A percentile compares a stretch with the other conserved stretches of the same genome.
phyloP scores from a whole-genome alignment of 345 rosid genomes.

The Eucalyptus polyanthemos region DNA sequence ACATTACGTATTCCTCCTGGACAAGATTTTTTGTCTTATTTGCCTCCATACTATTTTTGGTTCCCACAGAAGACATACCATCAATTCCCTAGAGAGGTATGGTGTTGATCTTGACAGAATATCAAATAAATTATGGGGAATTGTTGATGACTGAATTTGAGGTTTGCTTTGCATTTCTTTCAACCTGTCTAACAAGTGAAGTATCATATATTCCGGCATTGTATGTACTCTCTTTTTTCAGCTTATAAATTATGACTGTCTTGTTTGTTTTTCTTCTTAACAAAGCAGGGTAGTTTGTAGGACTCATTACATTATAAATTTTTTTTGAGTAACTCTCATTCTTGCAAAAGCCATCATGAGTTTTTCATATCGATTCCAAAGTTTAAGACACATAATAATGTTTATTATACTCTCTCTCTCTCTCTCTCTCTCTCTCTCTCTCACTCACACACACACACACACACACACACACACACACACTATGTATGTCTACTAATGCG shows the following conservation, averaged over 20 bases:
- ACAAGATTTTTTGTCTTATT: no score
- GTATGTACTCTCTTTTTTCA: neutral
- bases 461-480: no score
- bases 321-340: neutral
- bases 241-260: neutral
- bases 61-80: neutral
- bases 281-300: neutral
- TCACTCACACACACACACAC: no score
- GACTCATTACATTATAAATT: rapidly evolving
- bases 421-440: neutral
- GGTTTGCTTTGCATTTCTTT: neutral
- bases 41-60: neutral
- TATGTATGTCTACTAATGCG: no score
- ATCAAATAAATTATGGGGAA: neutral
- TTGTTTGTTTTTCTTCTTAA: neutral
- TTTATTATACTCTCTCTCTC: neutral
- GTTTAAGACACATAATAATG: neutral
- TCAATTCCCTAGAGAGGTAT: neutral
- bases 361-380: no score
- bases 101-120: neutral
- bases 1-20: no score
- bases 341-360: neutral
- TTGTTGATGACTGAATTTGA: neutral
- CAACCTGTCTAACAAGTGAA: neutral
- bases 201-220: neutral